These are phyloP conservation scores for Candida ponderosae DNA, from an alignment of 805 yeast genomes.

Conservation along the genomic window DNA sequence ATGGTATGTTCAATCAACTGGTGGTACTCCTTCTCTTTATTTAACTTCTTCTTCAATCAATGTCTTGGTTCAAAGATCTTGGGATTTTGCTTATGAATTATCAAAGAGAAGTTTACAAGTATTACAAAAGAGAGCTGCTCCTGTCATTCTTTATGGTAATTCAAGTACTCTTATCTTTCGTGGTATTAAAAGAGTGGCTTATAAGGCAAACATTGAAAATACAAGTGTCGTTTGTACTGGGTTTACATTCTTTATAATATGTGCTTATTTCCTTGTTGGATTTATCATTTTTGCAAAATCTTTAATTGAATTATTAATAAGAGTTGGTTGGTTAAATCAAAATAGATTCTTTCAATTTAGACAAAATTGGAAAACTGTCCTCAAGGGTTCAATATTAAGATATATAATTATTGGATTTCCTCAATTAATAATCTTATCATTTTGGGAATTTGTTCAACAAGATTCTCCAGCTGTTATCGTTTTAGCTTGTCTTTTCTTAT, in stretches of 20 bases:
- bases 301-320: conserved; percentile 37
- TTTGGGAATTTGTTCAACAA: conserved; percentile 77
- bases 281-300: conserved; percentile 49
- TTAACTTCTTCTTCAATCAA: conserved; percentile 54
- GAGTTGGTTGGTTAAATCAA: conserved; percentile 42
- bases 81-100: conserved; percentile 17
- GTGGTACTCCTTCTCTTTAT: conserved; percentile 73
- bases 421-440: conserved; percentile 66
- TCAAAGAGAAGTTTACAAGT: conserved; percentile 20
- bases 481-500: conserved; percentile 62
- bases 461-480: conserved; percentile 90
- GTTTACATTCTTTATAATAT: conserved; percentile 73
- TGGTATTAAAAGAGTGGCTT: conserved; percentile 84
- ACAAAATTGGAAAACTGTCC: conserved; percentile 45
- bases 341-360: conserved; percentile 42
- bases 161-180: conserved; percentile 59
- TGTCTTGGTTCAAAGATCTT: conserved; percentile 68
- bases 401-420: conserved; percentile 82
- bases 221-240: conserved; percentile 83
- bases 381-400: conserved; percentile 76
- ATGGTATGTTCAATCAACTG: conserved; percentile 84
- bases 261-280: conserved; percentile 65
- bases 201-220: conserved; percentile 66
- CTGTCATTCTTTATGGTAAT: conserved; percentile 39
- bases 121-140: conserved; percentile 27